These are phyloP conservation scores for Starmerella floricola DNA, from an alignment of 805 yeast genomes.

Conservation along the genomic window DNA sequence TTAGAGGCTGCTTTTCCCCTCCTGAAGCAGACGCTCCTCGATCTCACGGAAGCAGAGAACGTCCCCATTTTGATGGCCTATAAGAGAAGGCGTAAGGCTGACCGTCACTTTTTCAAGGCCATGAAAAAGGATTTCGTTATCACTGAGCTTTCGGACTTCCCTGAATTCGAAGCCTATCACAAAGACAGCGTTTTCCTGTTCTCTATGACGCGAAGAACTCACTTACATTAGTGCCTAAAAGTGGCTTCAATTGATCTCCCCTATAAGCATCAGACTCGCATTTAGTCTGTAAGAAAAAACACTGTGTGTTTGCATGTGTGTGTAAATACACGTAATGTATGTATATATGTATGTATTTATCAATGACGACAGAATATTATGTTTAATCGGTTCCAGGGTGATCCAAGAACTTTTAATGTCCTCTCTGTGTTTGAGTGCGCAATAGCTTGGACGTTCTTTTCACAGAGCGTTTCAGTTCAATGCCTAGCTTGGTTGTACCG, in stretches of 20 bases:
- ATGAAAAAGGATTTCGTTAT: conserved; percentile 26
- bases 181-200: conserved; percentile 35
- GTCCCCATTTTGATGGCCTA: conserved; percentile 42
- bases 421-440: background rate
- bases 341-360: too few species aligned
- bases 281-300: too few species aligned
- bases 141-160: conserved; percentile 24
- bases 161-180: conserved; percentile 27
- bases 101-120: conserved; percentile 30
- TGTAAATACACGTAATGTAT: too few species aligned
- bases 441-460: conserved; percentile 10
- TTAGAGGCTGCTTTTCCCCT: conserved; percentile 43
- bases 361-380: too few species aligned
- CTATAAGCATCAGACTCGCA: too few species aligned
- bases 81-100: conserved; percentile 42
- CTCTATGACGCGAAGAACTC: conserved; percentile 26
- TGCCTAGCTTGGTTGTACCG: conserved; percentile 19
- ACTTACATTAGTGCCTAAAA: too few species aligned
- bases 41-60: conserved; percentile 30
- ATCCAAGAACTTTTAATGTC: too few species aligned
- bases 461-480: conserved; percentile 12
- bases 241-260: too few species aligned
- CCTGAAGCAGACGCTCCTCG: conserved; percentile 38
- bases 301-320: too few species aligned
- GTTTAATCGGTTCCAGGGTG: too few species aligned